Conservation (phyloP, 2,329 filamentous ascomycete species). For the Lecanicillium sp. region DNA sequence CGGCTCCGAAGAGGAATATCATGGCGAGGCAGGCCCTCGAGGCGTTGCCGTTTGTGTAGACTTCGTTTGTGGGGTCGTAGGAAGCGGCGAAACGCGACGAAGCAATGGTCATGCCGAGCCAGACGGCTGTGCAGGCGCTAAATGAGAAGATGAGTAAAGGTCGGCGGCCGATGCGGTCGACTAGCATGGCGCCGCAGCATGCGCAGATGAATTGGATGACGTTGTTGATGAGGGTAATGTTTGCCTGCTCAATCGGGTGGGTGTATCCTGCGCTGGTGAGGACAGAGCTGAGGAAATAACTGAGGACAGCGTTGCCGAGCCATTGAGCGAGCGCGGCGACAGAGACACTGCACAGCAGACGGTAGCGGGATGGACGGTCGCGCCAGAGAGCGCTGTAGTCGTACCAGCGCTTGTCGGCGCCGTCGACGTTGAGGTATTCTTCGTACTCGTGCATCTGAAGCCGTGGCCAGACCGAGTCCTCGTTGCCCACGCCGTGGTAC, state of each 20-base stretch:
- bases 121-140: conserved; percentile 37
- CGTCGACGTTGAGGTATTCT: conserved; percentile 33
- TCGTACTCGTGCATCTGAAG: conserved; percentile 35
- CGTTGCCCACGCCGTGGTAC: conserved; percentile 36
- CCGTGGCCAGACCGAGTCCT: conserved; percentile 20
- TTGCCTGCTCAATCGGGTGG: conserved; percentile 27
- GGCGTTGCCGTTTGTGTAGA: conserved; percentile 22
- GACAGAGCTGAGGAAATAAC: conserved; percentile 38
- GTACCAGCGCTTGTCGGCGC: conserved; percentile 39
- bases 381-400: conserved; percentile 38
- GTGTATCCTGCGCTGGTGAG: conserved; percentile 37
- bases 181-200: conserved; percentile 20
- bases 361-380: conserved; percentile 28
- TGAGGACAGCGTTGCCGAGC: conserved; percentile 27
- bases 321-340: conserved; percentile 34
- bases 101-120: conserved; percentile 41
- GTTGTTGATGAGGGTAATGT: conserved; percentile 37
- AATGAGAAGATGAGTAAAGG: conserved; percentile 43
- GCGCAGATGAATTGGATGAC: conserved; percentile 34
- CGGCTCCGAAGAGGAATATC: conserved; percentile 42
- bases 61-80: conserved; percentile 17
- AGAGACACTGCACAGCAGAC: conserved; percentile 32
- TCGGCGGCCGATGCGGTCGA: conserved; percentile 37
- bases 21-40: conserved; percentile 39
- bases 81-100: conserved; percentile 28